Evolutionary conservation across 306 rosid genomes (phyloP).

Genomic region (Cucurbita pepo): DNA sequence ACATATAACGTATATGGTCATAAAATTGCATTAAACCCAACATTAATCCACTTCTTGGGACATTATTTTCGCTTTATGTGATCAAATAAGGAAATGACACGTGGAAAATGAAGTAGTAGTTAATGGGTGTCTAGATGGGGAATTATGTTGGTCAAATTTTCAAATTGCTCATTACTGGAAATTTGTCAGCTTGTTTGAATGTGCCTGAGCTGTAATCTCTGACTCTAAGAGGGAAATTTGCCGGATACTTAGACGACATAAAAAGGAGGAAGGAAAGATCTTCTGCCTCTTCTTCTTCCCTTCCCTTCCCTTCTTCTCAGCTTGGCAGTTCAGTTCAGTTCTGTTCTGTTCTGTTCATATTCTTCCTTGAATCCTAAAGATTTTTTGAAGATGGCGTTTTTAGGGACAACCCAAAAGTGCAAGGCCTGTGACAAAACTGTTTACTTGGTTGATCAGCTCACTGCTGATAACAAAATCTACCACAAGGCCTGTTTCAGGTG

Average conservation of each 20-base stretch:
- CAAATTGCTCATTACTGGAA: not conserved
- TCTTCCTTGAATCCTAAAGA: not conserved
- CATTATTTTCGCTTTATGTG: not conserved
- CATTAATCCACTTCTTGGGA: not conserved
- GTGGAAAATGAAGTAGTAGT: not conserved
- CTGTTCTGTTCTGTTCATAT: not conserved
- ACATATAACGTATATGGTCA: not conserved
- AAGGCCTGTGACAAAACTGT: constrained; percentile 86
- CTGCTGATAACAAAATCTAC: constrained; percentile 69
- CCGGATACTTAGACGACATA: not conserved
- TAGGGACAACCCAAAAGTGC: constrained; percentile 90
- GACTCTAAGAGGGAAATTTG: not conserved
- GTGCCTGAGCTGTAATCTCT: constrained; percentile 5
- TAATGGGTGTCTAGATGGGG: not conserved
- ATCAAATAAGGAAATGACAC: not conserved
- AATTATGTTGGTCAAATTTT: not conserved
- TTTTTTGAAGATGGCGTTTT: constrained; percentile 48
- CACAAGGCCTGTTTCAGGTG: constrained; percentile 91
- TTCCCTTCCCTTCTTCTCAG: not conserved
- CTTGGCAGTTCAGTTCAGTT: not conserved
- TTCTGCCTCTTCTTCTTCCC: not conserved
- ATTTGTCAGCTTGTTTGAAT: not conserved
- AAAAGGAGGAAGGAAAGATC: not conserved
- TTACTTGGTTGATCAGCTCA: constrained; percentile 72
- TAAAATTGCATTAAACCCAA: not conserved